Base-by-base conservation (phyloP, 106 monocot species). In the Dactylorhiza incarnata region DNA sequence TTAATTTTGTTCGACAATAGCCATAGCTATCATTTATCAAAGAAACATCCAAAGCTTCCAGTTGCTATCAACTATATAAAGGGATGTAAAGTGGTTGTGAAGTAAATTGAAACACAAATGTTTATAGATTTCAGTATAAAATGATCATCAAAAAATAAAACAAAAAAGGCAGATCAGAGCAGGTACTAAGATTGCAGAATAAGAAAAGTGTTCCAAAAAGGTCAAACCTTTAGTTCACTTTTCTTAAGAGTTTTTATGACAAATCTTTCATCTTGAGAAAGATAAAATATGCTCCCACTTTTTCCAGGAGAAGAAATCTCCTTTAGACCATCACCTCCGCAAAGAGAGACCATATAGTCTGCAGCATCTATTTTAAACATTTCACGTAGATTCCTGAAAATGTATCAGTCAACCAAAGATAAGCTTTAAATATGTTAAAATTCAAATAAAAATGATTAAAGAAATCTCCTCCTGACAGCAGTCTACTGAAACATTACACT, bases 281-380 rank as follows among this genome's bases (percentile, higher is more conserved):
- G 88, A 90, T 93, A 96, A 82, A 96, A 96, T 75, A 96, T 96
- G 74, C 90, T 90, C 72, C 92, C 95, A 81, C 95, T 96, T 96
- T 96, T 96, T 58, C 95, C 95, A 13, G 95, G 95, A 56, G 95
- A 96, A 84, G 95, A 93, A 49, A 96, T 82, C 84, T 93, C 95
- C 80, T 93, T 96, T 23, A 96, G 76, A 78, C 87, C 85, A 79
- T 90, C 89, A 69, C 83, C 79, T 0, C 93, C 95, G 83, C 95
- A 96, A 63, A 96, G 83, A 22, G 95, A 96, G 82, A 96, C 90
- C 95, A 96, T 96, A 78, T 96, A 96, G 77, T 96, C 93, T 13
- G 95, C 92, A 68, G 95, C 90, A 85, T 96, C 95, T 72, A 96
- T 93, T 78, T 89, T 93, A 78, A 96, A 96, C 93, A 96, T 93